phyloP scores from a whole-genome alignment of 139 green algal species.

The Haematococcus lacustris region DNA sequence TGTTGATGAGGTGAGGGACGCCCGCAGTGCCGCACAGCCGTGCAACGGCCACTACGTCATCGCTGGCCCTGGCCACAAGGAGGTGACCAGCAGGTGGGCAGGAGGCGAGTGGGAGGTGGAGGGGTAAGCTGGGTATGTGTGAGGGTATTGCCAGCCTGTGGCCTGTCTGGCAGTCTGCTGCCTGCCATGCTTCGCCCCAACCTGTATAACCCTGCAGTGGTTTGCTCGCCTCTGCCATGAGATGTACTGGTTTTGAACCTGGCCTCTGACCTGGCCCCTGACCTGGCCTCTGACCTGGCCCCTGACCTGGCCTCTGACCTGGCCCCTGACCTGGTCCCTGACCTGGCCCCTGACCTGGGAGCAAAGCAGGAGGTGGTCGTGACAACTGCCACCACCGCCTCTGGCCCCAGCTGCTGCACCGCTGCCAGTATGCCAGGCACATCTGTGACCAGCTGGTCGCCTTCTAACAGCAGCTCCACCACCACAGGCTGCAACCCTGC shows the following conservation, averaged over 20 bases:
- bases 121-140: background rate
- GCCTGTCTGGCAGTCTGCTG: too few species aligned
- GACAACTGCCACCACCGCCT: conserved; percentile 53
- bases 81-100: background rate
- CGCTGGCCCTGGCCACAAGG: conserved; percentile 16
- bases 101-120: background rate
- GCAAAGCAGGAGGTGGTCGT: conserved; percentile 95
- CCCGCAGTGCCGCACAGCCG: conserved; percentile 56
- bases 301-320: too few species aligned
- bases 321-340: too few species aligned
- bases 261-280: background rate
- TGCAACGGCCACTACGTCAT: conserved; percentile 60
- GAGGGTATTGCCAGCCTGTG: too few species aligned
- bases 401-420: conserved; percentile 2
- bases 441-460: conserved; percentile 81
- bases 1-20: conserved; percentile 91
- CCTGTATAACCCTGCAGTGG: background rate
- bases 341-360: conserved; percentile 48
- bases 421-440: conserved; percentile 20
- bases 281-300: too few species aligned
- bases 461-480: conserved; percentile 38
- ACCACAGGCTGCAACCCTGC: conserved; percentile 43
- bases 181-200: background rate
- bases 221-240: background rate
- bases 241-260: background rate